phyloP scores from a whole-genome alignment of 2,329 filamentous ascomycete species.

The Alternaria sp. region DNA sequence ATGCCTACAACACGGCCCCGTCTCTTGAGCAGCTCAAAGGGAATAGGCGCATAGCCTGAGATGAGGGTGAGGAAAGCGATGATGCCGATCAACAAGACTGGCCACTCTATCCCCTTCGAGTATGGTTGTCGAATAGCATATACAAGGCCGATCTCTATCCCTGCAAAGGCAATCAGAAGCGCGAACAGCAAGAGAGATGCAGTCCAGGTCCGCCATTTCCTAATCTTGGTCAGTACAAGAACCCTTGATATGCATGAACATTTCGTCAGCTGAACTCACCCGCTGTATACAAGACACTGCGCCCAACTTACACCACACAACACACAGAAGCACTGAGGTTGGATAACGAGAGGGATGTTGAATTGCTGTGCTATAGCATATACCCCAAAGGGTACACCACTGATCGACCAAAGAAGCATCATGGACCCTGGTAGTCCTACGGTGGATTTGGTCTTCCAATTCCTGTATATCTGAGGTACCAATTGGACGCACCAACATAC shows the following conservation, averaged over 20 bases:
- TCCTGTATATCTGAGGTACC: constrained; percentile 67
- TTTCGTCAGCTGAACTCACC: constrained; percentile 41
- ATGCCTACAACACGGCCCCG: constrained; percentile 67
- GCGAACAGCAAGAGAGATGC: constrained; percentile 22
- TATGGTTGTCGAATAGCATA: constrained; percentile 64
- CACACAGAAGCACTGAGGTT: constrained; percentile 60
- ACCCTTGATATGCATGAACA: background rate
- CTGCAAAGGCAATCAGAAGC: constrained; percentile 57
- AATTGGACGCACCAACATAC: constrained; percentile 52
- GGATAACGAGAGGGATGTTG: constrained; percentile 52
- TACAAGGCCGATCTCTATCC: constrained; percentile 63
- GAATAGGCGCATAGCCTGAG: constrained; percentile 64
- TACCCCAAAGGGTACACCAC: constrained; percentile 70
- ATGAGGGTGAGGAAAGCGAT: constrained; percentile 64
- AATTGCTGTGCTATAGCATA: constrained; percentile 64
- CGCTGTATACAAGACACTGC: constrained; percentile 59
- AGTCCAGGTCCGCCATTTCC: constrained; percentile 53
- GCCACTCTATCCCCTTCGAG: constrained; percentile 59
- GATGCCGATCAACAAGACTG: constrained; percentile 63
- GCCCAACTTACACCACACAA: constrained; percentile 59
- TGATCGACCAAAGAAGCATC: constrained; percentile 74
- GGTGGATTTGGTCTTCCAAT: constrained; percentile 70
- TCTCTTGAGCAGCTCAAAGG: constrained; percentile 67
- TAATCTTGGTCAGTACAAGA: constrained; percentile 8
- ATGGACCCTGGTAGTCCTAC: constrained; percentile 70